Base-by-base conservation (phyloP, 139 green algal species). In the Chlamydomonas urium region DNA sequence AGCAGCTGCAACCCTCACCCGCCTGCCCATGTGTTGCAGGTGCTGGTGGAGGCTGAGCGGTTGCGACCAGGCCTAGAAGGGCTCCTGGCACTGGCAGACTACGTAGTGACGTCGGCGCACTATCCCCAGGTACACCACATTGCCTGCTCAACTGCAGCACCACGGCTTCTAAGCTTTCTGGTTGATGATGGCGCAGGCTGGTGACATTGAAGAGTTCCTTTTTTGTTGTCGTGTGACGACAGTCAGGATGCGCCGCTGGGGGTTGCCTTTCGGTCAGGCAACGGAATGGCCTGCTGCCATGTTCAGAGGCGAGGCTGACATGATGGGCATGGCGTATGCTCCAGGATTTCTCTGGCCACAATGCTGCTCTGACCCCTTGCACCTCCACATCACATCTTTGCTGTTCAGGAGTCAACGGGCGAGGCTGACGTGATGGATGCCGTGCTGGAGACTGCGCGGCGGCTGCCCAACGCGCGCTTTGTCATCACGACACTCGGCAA, bases 41-140 rank as follows among this genome's bases (percentile, higher is more conserved):
- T 95, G 31, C 74, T 98, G 19, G 93, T 98, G 58, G 94, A 98
- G 66, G 94, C 81, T 0, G 94, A 98, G 83, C 74, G 92, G 31
- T 76, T 95, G 63, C 79, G 93, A 1, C 86, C 89, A 0, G 72
- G 80, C 38, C 84, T 97, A 70, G 81, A 95, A 57, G 60, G 85
- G 36, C 81, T 98, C 73, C 76, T 98, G 65, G 33, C 61, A 2
- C 37, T 84, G 21, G 94, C 92, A 1, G 90, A 96, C 69, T 93
- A 87, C 47, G 83, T 97, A 23, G 83, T 92, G 37, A 96, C 89
- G 8, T 96, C 91, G 2, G 78, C 83, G 1, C 78, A 96, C 58
- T 98, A 96, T 62, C 93, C 93, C 10, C 77, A 89, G 73, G 84
- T 75, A 67, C 21, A 26, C 10, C 24, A 32, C 28, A 65, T 65